phyloP scores from a whole-genome alignment of 2,329 filamentous ascomycete genomes.

The Verticillium zaregamsianum region DNA sequence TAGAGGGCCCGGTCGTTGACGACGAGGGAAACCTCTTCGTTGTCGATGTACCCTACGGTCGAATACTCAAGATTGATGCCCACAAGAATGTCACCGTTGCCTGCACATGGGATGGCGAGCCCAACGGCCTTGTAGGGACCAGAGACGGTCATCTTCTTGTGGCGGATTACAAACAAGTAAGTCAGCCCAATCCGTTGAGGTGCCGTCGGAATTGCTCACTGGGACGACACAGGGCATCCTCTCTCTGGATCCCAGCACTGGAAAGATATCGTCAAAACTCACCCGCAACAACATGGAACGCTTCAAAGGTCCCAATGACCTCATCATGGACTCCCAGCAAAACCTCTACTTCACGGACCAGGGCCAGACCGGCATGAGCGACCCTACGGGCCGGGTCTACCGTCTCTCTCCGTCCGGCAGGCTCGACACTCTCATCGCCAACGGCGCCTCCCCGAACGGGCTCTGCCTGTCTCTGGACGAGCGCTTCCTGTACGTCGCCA shows the following conservation, averaged over 20 bases:
- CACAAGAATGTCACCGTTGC: conserved; percentile 23
- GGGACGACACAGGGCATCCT: conserved; percentile 27
- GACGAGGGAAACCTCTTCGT: conserved; percentile 28
- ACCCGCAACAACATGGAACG: conserved; percentile 33
- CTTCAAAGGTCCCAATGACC: conserved; percentile 38
- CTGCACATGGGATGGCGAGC: conserved; percentile 33
- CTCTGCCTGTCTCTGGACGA: conserved; percentile 33
- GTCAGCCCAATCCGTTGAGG: background rate
- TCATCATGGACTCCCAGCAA: conserved; percentile 29
- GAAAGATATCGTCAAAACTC: conserved; percentile 23
- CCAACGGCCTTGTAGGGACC: conserved; percentile 31
- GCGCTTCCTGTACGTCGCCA: conserved; percentile 33
- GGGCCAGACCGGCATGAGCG: conserved; percentile 37
- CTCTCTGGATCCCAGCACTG: conserved; percentile 23
- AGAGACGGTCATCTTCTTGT: conserved; percentile 28
- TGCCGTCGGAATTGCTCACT: background rate
- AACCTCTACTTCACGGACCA: conserved; percentile 41
- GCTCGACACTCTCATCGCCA: conserved; percentile 30
- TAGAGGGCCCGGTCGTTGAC: conserved; percentile 31
- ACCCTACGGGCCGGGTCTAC: conserved; percentile 35
- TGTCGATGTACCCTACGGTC: conserved; percentile 34
- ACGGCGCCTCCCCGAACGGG: conserved; percentile 34
- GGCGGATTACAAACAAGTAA: conserved; percentile 37
- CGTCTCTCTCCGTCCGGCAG: conserved; percentile 26
- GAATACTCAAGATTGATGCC: conserved; percentile 28